Evolutionary conservation across 2,329 filamentous ascomycete genomes (phyloP).

Genomic region (Penicillium sp.): DNA sequence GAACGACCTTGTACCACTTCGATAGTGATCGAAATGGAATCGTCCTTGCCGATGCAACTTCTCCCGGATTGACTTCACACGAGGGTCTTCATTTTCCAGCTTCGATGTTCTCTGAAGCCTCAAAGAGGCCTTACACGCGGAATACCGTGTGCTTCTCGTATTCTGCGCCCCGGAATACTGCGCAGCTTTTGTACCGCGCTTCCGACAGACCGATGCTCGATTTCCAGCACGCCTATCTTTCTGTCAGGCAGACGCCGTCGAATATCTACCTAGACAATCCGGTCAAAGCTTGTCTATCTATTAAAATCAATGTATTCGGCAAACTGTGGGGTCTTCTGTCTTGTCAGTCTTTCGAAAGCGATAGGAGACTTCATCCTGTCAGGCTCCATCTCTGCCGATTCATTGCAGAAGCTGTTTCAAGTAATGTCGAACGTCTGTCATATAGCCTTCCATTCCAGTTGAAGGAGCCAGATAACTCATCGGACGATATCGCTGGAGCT

Average conservation of each 20-base stretch:
- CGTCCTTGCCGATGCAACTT: constrained; percentile 78
- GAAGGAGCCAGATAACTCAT: constrained; percentile 75
- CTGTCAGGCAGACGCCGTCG: constrained; percentile 80
- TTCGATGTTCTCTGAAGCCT: constrained; percentile 81
- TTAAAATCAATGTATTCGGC: constrained; percentile 82
- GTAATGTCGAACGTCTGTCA: constrained; percentile 82
- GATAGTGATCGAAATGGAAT: constrained; percentile 79
- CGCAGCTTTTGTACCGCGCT: constrained; percentile 75
- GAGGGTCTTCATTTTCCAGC: constrained; percentile 83
- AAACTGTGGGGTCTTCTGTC: constrained; percentile 86
- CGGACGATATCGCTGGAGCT: constrained; percentile 67
- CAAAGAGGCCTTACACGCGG: constrained; percentile 77
- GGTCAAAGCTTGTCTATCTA: constrained; percentile 84
- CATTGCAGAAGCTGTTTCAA: constrained; percentile 77
- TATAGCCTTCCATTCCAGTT: constrained; percentile 80
- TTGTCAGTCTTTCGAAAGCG: constrained; percentile 77
- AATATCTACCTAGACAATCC: constrained; percentile 82
- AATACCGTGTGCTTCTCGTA: constrained; percentile 86
- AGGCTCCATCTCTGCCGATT: constrained; percentile 89
- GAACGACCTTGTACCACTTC: constrained; percentile 90
- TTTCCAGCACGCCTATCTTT: constrained; percentile 78
- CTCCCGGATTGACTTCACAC: constrained; percentile 74
- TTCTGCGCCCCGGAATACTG: constrained; percentile 73
- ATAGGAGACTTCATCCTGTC: constrained; percentile 83
- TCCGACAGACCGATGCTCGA: constrained; percentile 72